Evolutionary conservation across 805 yeast genomes (phyloP).

Genomic region (Starmerella roubikii): DNA sequence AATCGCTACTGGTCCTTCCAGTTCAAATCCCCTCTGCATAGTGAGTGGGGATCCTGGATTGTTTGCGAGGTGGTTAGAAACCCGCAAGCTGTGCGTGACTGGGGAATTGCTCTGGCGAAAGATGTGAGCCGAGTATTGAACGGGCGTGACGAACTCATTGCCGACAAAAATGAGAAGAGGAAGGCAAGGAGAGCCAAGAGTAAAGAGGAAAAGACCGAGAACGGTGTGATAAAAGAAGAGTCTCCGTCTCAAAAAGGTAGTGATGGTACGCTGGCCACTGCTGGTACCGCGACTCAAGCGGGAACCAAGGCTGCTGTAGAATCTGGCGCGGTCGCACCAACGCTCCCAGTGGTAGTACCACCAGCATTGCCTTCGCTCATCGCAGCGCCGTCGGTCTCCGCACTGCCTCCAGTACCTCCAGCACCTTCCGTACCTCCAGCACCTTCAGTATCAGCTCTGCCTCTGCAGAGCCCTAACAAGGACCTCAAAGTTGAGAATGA

Average conservation of each 20-base stretch:
- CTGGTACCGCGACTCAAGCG: neutral
- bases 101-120: constrained; percentile 9
- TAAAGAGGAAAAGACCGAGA: neutral
- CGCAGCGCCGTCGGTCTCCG: neutral
- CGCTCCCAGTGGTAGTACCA: too few relatives aligned
- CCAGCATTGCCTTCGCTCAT: too few relatives aligned
- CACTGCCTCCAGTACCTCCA: neutral
- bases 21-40: constrained; percentile 22
- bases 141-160: constrained; percentile 12
- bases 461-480: too few relatives aligned
- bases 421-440: neutral
- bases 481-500: neutral
- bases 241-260: too few relatives aligned
- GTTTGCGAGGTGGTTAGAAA: constrained; percentile 20
- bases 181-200: constrained; percentile 1
- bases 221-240: too few relatives aligned
- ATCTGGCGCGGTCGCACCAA: too few relatives aligned
- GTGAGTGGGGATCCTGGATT: constrained; percentile 27
- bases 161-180: constrained; percentile 11
- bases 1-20: constrained; percentile 29
- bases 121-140: constrained; percentile 6
- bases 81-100: constrained; percentile 9
- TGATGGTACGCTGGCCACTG: too few relatives aligned
- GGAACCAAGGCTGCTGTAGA: too few relatives aligned
- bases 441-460: too few relatives aligned